Base-by-base conservation (phyloP, 352 stramenopile genomes). In the Phytopythium helicoides region DNA sequence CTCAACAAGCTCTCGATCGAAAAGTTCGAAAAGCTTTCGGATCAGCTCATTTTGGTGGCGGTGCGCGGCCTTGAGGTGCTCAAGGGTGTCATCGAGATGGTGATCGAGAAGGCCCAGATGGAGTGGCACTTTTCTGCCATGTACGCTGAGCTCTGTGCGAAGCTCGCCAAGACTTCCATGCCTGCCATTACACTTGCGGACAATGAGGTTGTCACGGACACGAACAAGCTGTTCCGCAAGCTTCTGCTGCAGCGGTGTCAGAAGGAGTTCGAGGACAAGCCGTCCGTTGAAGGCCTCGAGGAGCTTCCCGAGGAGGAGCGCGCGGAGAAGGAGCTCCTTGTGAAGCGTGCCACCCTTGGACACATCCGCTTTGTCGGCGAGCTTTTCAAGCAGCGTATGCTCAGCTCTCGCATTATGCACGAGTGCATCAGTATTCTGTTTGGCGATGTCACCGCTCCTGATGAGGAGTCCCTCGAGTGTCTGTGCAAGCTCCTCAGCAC, bases 1-100 rank as follows among this genome's bases (percentile, higher is more conserved):
- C 67, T 98, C 18, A 98, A 98, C 84, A 98, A 98, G 75, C 77
- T 99, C 38, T 98, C 92, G 40, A 86, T 98, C 31, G 97, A 98
- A 40, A 98, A 98, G 56, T 98, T 99, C 48, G 91, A 98, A 52
- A 97, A 97, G 60, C 73, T 99, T 25, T 98, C 89, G 19, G 75
- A 92, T 39, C 76, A 92, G 40, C 88, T 98, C 31, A 92, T 98
- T 57, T 68, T 89, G 11, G 89, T 97, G 36, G 91, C 88, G 6
- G 93, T 98, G 55, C 83, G 75, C 15, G 77, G 75, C 31, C 55
- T 89, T 9, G 81, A 89, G 16, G 79, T 95, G 16, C 62, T 98
- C 14, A 83, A 81, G 47, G 87, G 81, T 33, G 89, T 96, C 35
- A 97, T 98, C 53, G 74, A 91, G 23, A 85, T 97, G 55, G 91